These are phyloP conservation scores for Pseudogymnoascus destructans DNA, from an alignment of 2,329 filamentous ascomycete species.

Conservation along the genomic window DNA sequence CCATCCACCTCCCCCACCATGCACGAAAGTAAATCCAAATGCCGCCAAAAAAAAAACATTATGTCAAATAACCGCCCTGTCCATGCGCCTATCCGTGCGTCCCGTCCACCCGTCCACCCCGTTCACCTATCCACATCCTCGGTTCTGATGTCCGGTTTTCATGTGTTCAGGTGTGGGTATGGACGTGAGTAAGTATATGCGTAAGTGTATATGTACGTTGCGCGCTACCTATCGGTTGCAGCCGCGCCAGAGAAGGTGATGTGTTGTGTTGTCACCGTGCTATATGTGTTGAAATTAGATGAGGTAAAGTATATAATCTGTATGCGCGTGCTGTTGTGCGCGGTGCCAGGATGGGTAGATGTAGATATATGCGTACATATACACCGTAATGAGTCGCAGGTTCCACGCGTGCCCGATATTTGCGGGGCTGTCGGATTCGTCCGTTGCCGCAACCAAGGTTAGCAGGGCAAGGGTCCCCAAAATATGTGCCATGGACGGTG, in stretches of 20 bases:
- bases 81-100: not conserved
- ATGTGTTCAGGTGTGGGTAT: not conserved
- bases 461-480: not conserved
- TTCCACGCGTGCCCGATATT: not conserved
- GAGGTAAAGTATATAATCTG: not conserved
- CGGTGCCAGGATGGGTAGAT: not conserved
- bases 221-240: not conserved
- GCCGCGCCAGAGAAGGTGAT: not conserved
- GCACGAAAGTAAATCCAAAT: not conserved
- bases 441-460: not conserved
- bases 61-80: not conserved
- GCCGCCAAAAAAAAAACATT: not conserved
- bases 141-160: not conserved
- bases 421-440: not conserved
- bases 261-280: not conserved
- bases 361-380: not conserved
- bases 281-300: constrained; percentile 2
- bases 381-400: not conserved
- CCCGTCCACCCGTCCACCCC: not conserved
- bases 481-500: not conserved
- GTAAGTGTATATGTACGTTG: not conserved
- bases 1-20: not conserved
- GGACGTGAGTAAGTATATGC: not conserved
- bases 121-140: not conserved
- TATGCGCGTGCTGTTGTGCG: not conserved